A percentile compares a stretch with the other conserved stretches of the same genome.
phyloP scores from a whole-genome alignment of 2,329 filamentous ascomycete species.

The Scolecobasidium constrictum region DNA sequence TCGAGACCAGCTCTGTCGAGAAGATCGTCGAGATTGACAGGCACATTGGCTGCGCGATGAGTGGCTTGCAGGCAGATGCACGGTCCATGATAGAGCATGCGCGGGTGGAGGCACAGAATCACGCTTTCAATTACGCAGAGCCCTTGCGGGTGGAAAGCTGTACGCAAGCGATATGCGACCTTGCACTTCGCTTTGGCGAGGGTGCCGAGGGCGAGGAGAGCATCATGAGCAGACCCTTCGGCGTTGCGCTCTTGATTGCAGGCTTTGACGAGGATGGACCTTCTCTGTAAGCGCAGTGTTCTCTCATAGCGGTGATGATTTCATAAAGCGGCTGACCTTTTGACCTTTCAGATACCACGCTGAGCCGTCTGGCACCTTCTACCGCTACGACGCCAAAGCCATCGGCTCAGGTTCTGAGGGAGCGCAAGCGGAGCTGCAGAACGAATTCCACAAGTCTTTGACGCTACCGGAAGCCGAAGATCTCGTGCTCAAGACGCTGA shows the following conservation, averaged over 20 bases:
- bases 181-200: slow-evolving; percentile 93
- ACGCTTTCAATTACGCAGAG: slow-evolving; percentile 97
- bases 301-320: neutral
- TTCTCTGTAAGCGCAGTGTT: slow-evolving; percentile 51
- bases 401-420: slow-evolving; percentile 97
- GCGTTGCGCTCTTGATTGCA: slow-evolving; percentile 90
- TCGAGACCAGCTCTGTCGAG: slow-evolving; percentile 95
- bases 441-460: slow-evolving; percentile 97
- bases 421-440: slow-evolving; percentile 94
- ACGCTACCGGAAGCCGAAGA: slow-evolving; percentile 90
- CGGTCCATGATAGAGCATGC: slow-evolving; percentile 98
- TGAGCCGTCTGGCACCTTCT: slow-evolving; percentile 96
- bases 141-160: slow-evolving; percentile 90
- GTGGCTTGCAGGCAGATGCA: slow-evolving; percentile 91
- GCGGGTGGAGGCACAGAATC: slow-evolving; percentile 92
- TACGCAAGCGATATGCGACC: slow-evolving; percentile 96
- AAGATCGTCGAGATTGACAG: slow-evolving; percentile 99
- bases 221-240: slow-evolving; percentile 96
- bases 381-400: slow-evolving; percentile 97
- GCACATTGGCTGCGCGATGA: slow-evolving; percentile 99
- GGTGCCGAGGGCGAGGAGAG: slow-evolving; percentile 96
- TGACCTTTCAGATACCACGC: slow-evolving; percentile 65
- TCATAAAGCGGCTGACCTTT: neutral
- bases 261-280: slow-evolving; percentile 96
- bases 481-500: slow-evolving; percentile 90